Conservation (phyloP, 2,329 filamentous ascomycete genomes). For the Dothistroma pini region DNA sequence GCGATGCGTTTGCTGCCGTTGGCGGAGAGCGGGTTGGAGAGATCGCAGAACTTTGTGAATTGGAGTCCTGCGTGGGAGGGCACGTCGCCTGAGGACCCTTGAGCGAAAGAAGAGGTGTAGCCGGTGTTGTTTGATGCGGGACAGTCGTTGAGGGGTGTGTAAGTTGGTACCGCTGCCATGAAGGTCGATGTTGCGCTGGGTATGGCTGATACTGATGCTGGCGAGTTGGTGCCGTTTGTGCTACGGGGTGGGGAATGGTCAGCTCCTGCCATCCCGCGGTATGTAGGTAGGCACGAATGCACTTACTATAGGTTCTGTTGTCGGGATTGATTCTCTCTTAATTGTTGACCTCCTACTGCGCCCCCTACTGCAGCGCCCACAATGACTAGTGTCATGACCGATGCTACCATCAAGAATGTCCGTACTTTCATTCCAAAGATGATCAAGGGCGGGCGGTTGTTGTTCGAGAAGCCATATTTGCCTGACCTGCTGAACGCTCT, state of each 20-base stretch:
- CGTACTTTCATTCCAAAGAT: conserved; percentile 39
- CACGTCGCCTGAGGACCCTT: conserved; percentile 7
- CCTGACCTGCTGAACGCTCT: conserved; percentile 20
- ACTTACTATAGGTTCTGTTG: conserved; percentile 12
- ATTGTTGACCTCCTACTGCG: conserved; percentile 33
- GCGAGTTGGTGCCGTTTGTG: conserved; percentile 19
- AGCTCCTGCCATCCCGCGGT: conserved; percentile 15
- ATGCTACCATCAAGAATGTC: conserved; percentile 35
- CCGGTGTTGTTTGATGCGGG: conserved; percentile 31
- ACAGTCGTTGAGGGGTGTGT: conserved; percentile 32
- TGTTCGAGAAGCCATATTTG: conserved; percentile 24
- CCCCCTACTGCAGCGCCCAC: conserved; percentile 38
- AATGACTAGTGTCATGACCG: conserved; percentile 32
- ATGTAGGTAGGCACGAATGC: conserved; percentile 1
- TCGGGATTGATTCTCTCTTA: conserved; percentile 24
- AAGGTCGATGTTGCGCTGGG: conserved; percentile 26
- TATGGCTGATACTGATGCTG: conserved; percentile 16
- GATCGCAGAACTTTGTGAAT: conserved; percentile 36
- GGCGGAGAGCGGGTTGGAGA: conserved; percentile 27
- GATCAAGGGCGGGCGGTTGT: conserved; percentile 36
- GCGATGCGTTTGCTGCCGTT: conserved; percentile 22
- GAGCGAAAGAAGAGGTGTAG: conserved; percentile 30
- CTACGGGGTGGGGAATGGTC: conserved; percentile 7
- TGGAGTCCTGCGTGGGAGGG: conserved; percentile 20
- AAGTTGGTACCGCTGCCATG: conserved; percentile 32